Conservation (phyloP, 352 stramenopile genomes). For the Phytophthora cactorum region DNA sequence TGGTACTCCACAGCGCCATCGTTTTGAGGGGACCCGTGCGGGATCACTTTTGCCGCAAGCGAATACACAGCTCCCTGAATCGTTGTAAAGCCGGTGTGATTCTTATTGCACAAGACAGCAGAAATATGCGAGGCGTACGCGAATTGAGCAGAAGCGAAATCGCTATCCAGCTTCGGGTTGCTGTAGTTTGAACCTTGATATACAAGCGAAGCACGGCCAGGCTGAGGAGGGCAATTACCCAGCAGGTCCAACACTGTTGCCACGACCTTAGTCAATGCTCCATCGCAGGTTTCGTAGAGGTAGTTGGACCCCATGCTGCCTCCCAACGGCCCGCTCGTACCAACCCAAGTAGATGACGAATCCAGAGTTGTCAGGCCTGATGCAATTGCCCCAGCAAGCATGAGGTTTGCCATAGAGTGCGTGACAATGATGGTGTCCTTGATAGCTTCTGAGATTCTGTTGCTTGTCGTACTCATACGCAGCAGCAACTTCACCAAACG, state of each 20-base stretch:
- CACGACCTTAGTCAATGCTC: slow-evolving; percentile 26
- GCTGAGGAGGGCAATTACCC: slow-evolving; percentile 35
- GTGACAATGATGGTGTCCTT: slow-evolving; percentile 57
- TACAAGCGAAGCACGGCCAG: background rate
- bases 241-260: slow-evolving; percentile 30
- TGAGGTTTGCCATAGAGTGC: slow-evolving; percentile 63
- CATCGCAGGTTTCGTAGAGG: slow-evolving; percentile 38
- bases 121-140: slow-evolving; percentile 21
- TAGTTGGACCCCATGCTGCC: slow-evolving; percentile 49
- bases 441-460: slow-evolving; percentile 31
- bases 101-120: slow-evolving; percentile 36
- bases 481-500: background rate
- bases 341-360: slow-evolving; percentile 31
- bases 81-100: slow-evolving; percentile 24
- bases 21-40: slow-evolving; percentile 32
- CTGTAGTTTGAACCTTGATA: background rate
- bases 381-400: slow-evolving; percentile 45
- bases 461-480: slow-evolving; percentile 36
- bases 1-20: slow-evolving; percentile 48
- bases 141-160: slow-evolving; percentile 23
- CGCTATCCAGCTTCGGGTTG: slow-evolving; percentile 7
- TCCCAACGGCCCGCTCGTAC: slow-evolving; percentile 35
- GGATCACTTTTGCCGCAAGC: slow-evolving; percentile 15
- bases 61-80: slow-evolving; percentile 16
- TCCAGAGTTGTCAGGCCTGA: slow-evolving; percentile 28